These are phyloP conservation scores for Wickerhamomyces ciferrii DNA, from an alignment of 805 yeast genomes.

Conservation along the genomic window DNA sequence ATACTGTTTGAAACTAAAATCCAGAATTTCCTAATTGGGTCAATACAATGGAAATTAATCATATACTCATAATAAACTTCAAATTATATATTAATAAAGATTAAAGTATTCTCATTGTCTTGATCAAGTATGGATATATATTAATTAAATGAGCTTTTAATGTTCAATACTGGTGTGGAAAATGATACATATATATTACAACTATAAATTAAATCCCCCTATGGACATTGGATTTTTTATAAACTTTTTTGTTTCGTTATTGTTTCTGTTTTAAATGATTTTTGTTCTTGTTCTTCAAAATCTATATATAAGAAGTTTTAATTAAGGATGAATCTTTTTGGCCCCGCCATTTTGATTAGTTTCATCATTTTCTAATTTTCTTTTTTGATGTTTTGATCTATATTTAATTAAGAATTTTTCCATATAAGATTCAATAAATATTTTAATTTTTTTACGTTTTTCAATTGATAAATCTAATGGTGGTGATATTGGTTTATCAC, in stretches of 20 bases:
- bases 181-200: not conserved
- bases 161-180: not conserved
- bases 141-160: not conserved
- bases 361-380: conserved; percentile 3
- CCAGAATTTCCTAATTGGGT: conserved; percentile 13
- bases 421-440: conserved; percentile 61
- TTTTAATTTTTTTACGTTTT: conserved; percentile 64
- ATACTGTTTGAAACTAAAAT: not conserved
- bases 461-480: conserved; percentile 57
- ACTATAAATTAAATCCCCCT: too few relatives aligned
- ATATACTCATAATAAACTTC: not conserved
- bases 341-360: conserved; percentile 1
- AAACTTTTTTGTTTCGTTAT: not conserved
- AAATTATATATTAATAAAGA: too few relatives aligned
- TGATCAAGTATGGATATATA: too few relatives aligned
- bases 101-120: too few relatives aligned
- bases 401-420: conserved; percentile 51
- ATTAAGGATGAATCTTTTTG: not conserved
- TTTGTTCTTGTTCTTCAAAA: too few relatives aligned
- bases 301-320: too few relatives aligned
- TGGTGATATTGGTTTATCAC: conserved; percentile 25
- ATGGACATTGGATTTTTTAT: too few relatives aligned
- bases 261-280: not conserved
- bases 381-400: conserved; percentile 25
- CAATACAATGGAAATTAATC: conserved; percentile 9